A percentile compares a stretch with the other conserved stretches of the same genome.
Evolutionary conservation across 805 yeast genomes (phyloP).

Genomic region (Starmera quercuum): DNA sequence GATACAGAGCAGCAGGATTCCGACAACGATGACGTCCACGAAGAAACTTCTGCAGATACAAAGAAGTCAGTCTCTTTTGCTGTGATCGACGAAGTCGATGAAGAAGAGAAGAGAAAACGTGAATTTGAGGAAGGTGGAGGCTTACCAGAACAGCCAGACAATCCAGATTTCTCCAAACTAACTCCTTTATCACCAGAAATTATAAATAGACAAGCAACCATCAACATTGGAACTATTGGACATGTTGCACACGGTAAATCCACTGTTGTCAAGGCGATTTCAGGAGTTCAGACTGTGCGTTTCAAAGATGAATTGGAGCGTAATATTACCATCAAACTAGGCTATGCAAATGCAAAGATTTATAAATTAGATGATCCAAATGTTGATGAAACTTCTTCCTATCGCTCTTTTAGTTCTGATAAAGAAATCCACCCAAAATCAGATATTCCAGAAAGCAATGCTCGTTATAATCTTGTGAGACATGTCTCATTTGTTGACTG

Average conservation of each 20-base stretch:
- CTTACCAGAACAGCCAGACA: conserved; percentile 88
- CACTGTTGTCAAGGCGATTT: conserved; percentile 90
- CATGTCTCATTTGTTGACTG: conserved; percentile 99
- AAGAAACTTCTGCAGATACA: conserved; percentile 27
- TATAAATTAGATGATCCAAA: conserved; percentile 82
- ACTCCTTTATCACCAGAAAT: conserved; percentile 92
- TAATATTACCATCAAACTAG: conserved; percentile 96
- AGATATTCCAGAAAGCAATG: conserved; percentile 79
- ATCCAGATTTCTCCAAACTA: conserved; percentile 74
- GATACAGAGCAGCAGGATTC: conserved; percentile 30
- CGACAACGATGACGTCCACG: conserved; percentile 30
- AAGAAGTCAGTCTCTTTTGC: conserved; percentile 84
- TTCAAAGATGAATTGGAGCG: conserved; percentile 98
- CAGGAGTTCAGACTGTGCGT: conserved; percentile 98
- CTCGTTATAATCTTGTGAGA: conserved; percentile 84
- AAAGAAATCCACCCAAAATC: conserved; percentile 93
- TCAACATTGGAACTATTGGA: conserved; percentile 95
- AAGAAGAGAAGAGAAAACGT: conserved; percentile 67
- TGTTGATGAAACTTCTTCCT: conserved; percentile 92
- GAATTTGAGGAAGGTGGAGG: conserved; percentile 99
- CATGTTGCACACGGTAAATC: conserved; percentile 95
- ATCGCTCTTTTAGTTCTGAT: conserved; percentile 88
- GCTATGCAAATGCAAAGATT: conserved; percentile 98
- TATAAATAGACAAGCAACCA: conserved; percentile 97
- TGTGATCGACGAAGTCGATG: conserved; percentile 57